Evolutionary conservation across 2,329 filamentous ascomycete genomes (phyloP), one percentile per base, ranked within the genome.

Genomic region (Amauroascus verrucosus): DNA sequence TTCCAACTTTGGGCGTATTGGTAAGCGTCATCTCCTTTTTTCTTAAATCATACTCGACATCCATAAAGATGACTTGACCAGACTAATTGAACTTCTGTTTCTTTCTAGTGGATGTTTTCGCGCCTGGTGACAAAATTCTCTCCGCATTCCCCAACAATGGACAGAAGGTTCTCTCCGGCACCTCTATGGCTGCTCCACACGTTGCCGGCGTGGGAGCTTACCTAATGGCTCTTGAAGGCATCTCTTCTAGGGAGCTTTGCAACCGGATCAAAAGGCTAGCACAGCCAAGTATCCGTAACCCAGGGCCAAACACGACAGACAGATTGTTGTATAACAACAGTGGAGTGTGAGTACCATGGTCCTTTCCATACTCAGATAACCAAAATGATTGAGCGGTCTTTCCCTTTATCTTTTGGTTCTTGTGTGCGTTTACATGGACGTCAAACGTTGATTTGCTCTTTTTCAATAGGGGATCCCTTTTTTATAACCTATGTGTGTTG

Each of bases 161-260:
- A 53, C 71, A 76, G 58, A 75, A 78, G 60, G 61, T 60, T 52
- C 63, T 68, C 50, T 69, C 65, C 16, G 66, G 67, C 38, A 69
- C 67, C 44, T 68, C 67, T 6, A 67, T 67, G 62, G 65, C 66
- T 32, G 62, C 65, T 20, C 69, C 69, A 55, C 70, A 71, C 63
- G 75, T 80, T 56, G 74, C 77, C 7, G 78, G 78, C 53, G 68
- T 79, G 49, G 75, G 78, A 55, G 75, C 77, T 6, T 78, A 77
- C 61, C 66, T 78, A 41, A 76, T 63, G 54, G 62, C 70, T 51
- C 72, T 81, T 51, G 76, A 81, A 67, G 62, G 67, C 48, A 65
- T 82, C 56, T 71, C 67, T 6, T 65, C 68, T 43, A 67, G 64
- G 40, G 68, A 63, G 8, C 74, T 81, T 51, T 69, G 68, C 32